These are phyloP conservation scores for Auricularia sp. DNA, from an alignment of 768 basidiomycete species.

Conservation along the genomic window DNA sequence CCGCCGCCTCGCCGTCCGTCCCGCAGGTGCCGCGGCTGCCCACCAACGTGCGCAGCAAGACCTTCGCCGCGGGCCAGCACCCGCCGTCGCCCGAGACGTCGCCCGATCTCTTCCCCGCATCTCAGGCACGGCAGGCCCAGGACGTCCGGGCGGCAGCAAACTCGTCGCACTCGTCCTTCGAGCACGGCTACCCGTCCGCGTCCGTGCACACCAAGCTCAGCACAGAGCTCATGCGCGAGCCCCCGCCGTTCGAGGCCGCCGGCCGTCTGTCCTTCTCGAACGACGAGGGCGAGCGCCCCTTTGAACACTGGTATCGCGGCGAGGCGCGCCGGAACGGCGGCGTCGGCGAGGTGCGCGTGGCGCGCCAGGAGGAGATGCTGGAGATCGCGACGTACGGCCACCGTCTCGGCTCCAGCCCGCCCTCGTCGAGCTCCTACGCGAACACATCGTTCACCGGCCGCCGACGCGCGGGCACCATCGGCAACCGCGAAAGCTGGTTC, in stretches of 20 bases:
- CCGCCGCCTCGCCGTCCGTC: slow-evolving; percentile 5
- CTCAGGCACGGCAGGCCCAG: not conserved
- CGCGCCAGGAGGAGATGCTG: slow-evolving; percentile 69
- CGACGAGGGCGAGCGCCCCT: slow-evolving; percentile 73
- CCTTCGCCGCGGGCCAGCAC: not conserved
- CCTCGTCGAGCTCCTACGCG: slow-evolving; percentile 17
- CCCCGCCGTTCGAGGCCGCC: slow-evolving; percentile 5
- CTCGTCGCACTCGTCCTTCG: not conserved
- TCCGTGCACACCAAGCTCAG: not conserved
- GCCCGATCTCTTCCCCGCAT: slow-evolving; percentile 5
- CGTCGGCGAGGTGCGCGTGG: slow-evolving; percentile 75
- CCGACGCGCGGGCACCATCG: slow-evolving; percentile 19
- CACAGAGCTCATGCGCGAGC: slow-evolving; percentile 7
- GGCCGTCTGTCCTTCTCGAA: not conserved
- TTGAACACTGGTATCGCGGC: slow-evolving; percentile 85
- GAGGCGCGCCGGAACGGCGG: slow-evolving; percentile 80
- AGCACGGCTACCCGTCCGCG: not conserved
- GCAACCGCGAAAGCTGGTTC: slow-evolving; percentile 51
- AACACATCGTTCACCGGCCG: slow-evolving; percentile 15
- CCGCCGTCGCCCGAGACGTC: slow-evolving; percentile 9
- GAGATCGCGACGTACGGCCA: slow-evolving; percentile 83
- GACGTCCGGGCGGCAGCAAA: not conserved
- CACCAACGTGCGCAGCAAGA: slow-evolving; percentile 1
- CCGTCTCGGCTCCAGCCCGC: slow-evolving; percentile 26
- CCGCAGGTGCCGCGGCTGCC: slow-evolving; percentile 3